Base-by-base conservation (phyloP, 2,329 filamentous ascomycete species). In the Diaporthe ampelina region DNA sequence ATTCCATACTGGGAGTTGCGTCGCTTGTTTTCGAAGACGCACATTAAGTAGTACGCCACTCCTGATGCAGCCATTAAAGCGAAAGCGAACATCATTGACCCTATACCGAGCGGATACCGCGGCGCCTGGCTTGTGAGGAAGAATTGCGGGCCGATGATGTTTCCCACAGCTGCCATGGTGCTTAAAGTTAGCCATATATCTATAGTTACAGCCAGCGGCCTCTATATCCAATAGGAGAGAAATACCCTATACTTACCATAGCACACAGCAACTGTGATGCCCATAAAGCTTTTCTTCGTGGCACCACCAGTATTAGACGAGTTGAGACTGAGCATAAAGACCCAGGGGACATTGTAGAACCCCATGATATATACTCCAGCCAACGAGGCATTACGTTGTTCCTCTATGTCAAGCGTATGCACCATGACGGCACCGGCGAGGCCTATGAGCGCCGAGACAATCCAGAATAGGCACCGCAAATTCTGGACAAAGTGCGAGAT, bases 291-390 rank as follows among this genome's bases (percentile, higher is more conserved):
- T 56, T 56, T 56, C 26, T 56, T 56, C 52, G 52, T 56, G 17
- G 52, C 26, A 56, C 52, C 52, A 32, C 26, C 52, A 21, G 52
- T 56, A 21, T 56, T 56, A 9, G 52, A 56, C 52, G 52, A 56
- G 52, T 56, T 56, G 26, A 56, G 52, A 56, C 52, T 56, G 17
- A 56, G 52, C 52, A 56, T 56, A 32, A 56, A 56, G 52, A 56
- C 52, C 52, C 52, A 56, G 8, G 52, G 52, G 8, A 56, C 52
- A 56, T 56, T 56, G 52, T 56, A 56, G 26, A 56, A 56, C 13
- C 52, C 52, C 52, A 56, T 56, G 7, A 56, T 56, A 32, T 56
- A 56, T 26, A 56, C 52, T 17, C 52, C 52, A 9, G 52, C 52
- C 17, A 56, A 56, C 1, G 52, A 56, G 4, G 52, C 52, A 9